Evolutionary conservation across 306 rosid genomes (phyloP), one percentile per base, ranked within the genome.

Genomic region (Ormosia semicastrata): DNA sequence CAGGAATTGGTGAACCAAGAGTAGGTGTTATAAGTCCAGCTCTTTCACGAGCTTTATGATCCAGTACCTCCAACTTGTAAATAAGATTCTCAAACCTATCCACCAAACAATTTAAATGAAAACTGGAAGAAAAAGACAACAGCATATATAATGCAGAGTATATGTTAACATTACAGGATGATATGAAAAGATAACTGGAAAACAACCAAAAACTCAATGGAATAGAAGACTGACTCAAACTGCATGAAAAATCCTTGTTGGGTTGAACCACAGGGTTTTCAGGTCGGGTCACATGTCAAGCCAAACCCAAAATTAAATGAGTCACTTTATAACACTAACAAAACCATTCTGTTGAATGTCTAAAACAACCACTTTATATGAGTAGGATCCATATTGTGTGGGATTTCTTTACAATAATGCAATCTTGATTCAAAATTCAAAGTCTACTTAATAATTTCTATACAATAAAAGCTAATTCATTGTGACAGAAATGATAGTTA

Each of bases 11-110:
- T 7, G 94, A 87, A 77, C 98, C 98, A 69, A 95, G 98, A 57
- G 98, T 91, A 18, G 95, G 97, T 63, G 93, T 86, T 84, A 92
- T 89, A 70, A 93, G 89, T 79, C 98, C 97, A 66, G 97, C 94
- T 84, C 98, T 95, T 89, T 95, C 99, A 50, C 99, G 92, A 65
- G 96, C 98, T 87, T 93, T 95, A 77, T 92, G 99, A 85, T 95
- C 99, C 93, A 92, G 85, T 66, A 93, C 96, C 89, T 95, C 99
- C 91, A 95, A 83, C 94, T 93, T 95, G 85, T 93, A 95, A 84
- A 95, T 63, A 76, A 95, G 89, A 83, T 46, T 65, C 88, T 95
- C 99, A 74, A 95, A 82, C 92, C 99, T 95, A 91, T 82, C 64
- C 57, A 84, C 82, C 67, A 82, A 63, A 43, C 3, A 47, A 52